Evolutionary conservation across 2,329 filamentous ascomycete genomes (phyloP).

Genomic region (Geosmithia morbida): DNA sequence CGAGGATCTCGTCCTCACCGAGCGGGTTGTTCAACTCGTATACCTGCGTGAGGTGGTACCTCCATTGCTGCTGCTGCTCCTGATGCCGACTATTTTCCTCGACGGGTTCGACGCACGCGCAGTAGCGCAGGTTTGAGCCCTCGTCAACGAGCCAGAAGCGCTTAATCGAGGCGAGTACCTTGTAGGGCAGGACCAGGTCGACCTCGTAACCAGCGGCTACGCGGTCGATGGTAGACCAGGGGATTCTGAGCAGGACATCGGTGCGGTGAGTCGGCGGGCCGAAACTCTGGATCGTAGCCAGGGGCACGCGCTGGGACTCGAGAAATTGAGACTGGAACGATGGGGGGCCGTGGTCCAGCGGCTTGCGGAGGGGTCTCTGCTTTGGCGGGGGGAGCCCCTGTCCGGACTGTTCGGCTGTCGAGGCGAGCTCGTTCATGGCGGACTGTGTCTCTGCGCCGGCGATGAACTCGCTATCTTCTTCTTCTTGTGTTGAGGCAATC

Average conservation of each 20-base stretch:
- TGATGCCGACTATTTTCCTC: constrained; percentile 14
- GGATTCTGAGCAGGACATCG: constrained; percentile 38
- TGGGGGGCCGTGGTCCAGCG: constrained; percentile 9
- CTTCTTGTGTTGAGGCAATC: constrained; percentile 14
- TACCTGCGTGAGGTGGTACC: constrained; percentile 24
- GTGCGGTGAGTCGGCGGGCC: constrained; percentile 32
- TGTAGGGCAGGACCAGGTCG: constrained; percentile 41
- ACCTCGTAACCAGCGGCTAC: constrained; percentile 35
- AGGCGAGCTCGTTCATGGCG: constrained; percentile 16
- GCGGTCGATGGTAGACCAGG: constrained; percentile 27
- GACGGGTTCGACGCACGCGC: constrained; percentile 36
- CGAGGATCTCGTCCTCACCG: constrained; percentile 32
- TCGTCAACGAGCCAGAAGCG: constrained; percentile 50
- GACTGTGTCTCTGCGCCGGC: constrained; percentile 19
- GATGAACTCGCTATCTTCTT: constrained; percentile 7
- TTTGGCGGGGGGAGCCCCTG: background rate
- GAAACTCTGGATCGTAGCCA: constrained; percentile 31
- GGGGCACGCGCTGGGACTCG: constrained; percentile 34
- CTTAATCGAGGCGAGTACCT: constrained; percentile 35
- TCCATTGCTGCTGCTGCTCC: constrained; percentile 8
- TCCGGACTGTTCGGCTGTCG: constrained; percentile 1
- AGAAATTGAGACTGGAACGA: constrained; percentile 15
- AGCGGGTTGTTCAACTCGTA: constrained; percentile 50
- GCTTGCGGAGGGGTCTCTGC: constrained; percentile 10
- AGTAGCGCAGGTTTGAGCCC: constrained; percentile 37